These are phyloP conservation scores for Fragilariopsis cylindrus DNA, from an alignment of 108 stramenopile species.

Conservation along the genomic window DNA sequence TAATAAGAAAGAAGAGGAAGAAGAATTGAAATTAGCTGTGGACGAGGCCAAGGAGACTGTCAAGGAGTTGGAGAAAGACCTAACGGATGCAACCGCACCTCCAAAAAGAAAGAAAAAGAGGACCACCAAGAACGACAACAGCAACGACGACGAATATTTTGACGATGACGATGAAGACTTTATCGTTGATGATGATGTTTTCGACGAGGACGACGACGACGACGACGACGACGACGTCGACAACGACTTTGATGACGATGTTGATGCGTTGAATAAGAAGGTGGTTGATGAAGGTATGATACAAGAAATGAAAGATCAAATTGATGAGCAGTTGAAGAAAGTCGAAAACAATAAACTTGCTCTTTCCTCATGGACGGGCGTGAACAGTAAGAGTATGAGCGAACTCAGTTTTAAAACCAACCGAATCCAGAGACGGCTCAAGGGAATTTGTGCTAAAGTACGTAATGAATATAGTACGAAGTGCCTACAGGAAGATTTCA, in stretches of 20 bases:
- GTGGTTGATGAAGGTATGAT: slow-evolving; percentile 11
- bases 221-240: too few relatives aligned
- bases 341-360: background rate
- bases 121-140: background rate
- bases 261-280: background rate
- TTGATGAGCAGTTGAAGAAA: background rate
- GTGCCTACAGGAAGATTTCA: slow-evolving; percentile 49
- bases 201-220: background rate
- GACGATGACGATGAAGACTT: slow-evolving; percentile 23
- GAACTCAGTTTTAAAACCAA: slow-evolving; percentile 19
- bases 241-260: background rate
- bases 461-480: slow-evolving; percentile 49
- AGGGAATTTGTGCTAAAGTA: slow-evolving; percentile 39
- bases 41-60: slow-evolving; percentile 31
- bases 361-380: background rate
- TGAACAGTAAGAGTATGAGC: background rate
- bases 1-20: slow-evolving; percentile 30
- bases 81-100: too few relatives aligned
- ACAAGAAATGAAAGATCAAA: slow-evolving; percentile 7
- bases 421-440: slow-evolving; percentile 32
- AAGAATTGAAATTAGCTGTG: slow-evolving; percentile 33
- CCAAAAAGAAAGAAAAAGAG: background rate
- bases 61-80: slow-evolving; percentile 21
- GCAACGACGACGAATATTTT: background rate
- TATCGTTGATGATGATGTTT: background rate